These are phyloP conservation scores for Cyclotella choctawhatcheeana DNA, from an alignment of 108 stramenopile genomes.

Conservation along the genomic window DNA sequence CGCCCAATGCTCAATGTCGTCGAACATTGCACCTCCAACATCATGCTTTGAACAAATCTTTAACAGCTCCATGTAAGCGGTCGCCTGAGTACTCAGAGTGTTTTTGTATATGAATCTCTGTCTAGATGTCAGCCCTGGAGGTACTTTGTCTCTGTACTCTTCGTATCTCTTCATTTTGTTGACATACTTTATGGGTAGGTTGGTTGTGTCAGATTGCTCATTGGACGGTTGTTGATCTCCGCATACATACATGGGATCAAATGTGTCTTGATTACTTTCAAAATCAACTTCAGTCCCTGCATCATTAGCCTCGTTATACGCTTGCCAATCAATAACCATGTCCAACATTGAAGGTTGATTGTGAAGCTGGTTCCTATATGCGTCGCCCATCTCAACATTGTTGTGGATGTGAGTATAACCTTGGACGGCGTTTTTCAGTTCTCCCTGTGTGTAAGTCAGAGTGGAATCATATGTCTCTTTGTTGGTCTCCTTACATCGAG, in stretches of 20 bases:
- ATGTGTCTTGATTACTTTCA: neutral
- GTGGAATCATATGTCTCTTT: neutral
- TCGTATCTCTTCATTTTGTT: neutral
- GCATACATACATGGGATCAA: neutral
- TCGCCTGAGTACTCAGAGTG: neutral
- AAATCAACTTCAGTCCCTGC: neutral
- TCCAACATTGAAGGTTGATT: neutral
- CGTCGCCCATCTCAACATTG: neutral
- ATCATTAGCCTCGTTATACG: neutral
- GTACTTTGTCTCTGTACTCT: neutral
- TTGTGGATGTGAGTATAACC: neutral
- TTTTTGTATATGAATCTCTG: neutral
- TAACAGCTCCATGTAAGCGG: neutral
- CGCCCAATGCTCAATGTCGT: neutral
- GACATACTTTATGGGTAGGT: neutral
- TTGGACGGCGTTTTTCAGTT: neutral
- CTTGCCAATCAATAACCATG: neutral
- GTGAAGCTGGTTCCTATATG: neutral
- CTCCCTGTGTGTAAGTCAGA: neutral
- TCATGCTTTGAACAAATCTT: neutral
- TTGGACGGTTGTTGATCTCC: too few relatives aligned
- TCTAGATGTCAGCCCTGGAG: neutral
- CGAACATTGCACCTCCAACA: neutral
- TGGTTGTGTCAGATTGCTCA: neutral
- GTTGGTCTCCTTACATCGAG: neutral